Percentiles rank a stretch among this genome's conserved stretches.
Evolutionary conservation across 805 yeast species (phyloP).

Genomic region (Kazachstania africana): DNA sequence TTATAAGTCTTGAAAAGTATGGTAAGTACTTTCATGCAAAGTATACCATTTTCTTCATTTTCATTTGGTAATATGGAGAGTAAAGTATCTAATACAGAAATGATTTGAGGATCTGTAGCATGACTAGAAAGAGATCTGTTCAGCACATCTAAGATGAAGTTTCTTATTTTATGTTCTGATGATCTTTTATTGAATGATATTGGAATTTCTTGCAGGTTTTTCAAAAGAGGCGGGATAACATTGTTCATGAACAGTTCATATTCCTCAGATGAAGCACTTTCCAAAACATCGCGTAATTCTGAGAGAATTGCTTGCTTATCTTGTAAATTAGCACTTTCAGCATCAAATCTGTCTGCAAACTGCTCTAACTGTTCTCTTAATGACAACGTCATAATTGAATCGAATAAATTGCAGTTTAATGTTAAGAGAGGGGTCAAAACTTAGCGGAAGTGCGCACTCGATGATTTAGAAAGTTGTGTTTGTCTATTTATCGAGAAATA

Average conservation of each 20-base stretch:
- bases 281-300: conserved; percentile 79
- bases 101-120: conserved; percentile 59
- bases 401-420: too few species aligned
- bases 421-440: not conserved
- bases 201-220: conserved; percentile 54
- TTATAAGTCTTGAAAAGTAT: conserved; percentile 79
- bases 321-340: conserved; percentile 43
- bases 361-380: conserved; percentile 46
- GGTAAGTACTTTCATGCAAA: conserved; percentile 80
- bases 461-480: not conserved
- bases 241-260: conserved; percentile 64
- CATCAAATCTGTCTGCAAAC: conserved; percentile 50
- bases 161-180: conserved; percentile 67
- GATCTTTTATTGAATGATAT: conserved; percentile 56
- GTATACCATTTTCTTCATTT: conserved; percentile 91
- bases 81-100: conserved; percentile 43
- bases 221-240: conserved; percentile 58
- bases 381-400: conserved; percentile 18
- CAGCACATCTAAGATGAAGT: conserved; percentile 63
- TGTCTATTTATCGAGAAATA: not conserved
- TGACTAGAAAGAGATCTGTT: conserved; percentile 79
- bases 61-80: conserved; percentile 55
- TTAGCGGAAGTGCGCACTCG: not conserved
- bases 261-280: conserved; percentile 71
- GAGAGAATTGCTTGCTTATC: conserved; percentile 58